phyloP scores from a whole-genome alignment of 768 basidiomycete species.

The Amanita polypyramis region DNA sequence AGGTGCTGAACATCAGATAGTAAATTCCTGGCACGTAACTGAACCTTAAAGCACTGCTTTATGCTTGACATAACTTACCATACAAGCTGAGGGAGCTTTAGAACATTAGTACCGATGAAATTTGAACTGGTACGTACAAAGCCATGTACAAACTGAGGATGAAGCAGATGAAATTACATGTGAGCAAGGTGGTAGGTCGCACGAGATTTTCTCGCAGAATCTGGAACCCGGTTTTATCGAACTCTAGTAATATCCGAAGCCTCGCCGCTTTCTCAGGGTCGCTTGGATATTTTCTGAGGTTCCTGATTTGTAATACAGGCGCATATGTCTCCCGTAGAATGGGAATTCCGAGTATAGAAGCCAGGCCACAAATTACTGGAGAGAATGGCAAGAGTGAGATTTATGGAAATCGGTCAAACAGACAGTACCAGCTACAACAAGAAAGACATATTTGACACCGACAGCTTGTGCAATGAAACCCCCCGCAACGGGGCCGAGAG shows the following conservation, averaged over 20 bases:
- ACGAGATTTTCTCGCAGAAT: slow-evolving; percentile 53
- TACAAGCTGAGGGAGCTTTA: slow-evolving; percentile 30
- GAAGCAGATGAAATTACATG: slow-evolving; percentile 57
- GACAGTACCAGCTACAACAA: slow-evolving; percentile 30
- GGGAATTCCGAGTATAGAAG: slow-evolving; percentile 42
- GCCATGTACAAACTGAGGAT: slow-evolving; percentile 61
- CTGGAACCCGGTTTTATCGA: slow-evolving; percentile 22
- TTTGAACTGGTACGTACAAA: slow-evolving; percentile 35
- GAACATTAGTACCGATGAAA: neutral
- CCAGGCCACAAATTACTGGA: slow-evolving; percentile 30
- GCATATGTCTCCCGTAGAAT: slow-evolving; percentile 68
- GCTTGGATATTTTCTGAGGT: slow-evolving; percentile 16
- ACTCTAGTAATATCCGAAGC: slow-evolving; percentile 7
- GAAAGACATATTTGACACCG: slow-evolving; percentile 54
- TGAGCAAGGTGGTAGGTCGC: slow-evolving; percentile 49
- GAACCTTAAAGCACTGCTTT: slow-evolving; percentile 1
- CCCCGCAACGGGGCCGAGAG: slow-evolving; percentile 53
- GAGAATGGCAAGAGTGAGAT: neutral
- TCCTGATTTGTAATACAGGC: slow-evolving; percentile 49
- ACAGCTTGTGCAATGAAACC: slow-evolving; percentile 52
- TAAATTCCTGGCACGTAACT: slow-evolving; percentile 34
- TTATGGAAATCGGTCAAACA: too few relatives aligned
- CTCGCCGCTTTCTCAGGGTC: slow-evolving; percentile 36
- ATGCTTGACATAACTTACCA: slow-evolving; percentile 22
- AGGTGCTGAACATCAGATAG: slow-evolving; percentile 66